Evolutionary conservation across 1,139 yeast genomes (phyloP), one percentile per base, ranked within the genome.

Genomic region (Spathaspora jeffriesii): DNA sequence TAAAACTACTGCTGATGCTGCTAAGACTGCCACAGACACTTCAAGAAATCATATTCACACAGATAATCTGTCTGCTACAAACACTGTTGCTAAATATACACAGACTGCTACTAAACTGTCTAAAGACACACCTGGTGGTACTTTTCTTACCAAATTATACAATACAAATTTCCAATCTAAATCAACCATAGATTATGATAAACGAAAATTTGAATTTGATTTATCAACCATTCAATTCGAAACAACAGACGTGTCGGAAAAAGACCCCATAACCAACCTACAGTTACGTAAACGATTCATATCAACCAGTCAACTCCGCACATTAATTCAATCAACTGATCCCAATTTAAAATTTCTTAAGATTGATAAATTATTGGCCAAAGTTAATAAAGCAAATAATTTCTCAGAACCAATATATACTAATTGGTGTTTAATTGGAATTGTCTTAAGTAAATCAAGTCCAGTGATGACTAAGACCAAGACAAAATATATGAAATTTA

Each of bases 381-480:
- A 84, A 51, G 82, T 89, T 1, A 56, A 64, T 37, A 85, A 93
- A 5, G 96, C 96, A 1, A 70, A 54, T 20, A 46, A 78, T 25
- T 91, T 78, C 58, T 63, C 67, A 5, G 87, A 87, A 45, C 96
- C 97, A 0, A 67, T 71, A 30, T 85, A 84, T 56, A 67, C 85
- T 13, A 91, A 92, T 59, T 91, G 89, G 86, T 84, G 86, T 20
- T 76, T 86, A 9, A 61, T 85, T 21, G 97, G 96, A 1, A 75
- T 88, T 8, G 70, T 92, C 0, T 71, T 82, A 5, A 61, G 64
- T 30, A 91, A 90, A 59, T 70, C 82, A 4, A 79, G 74, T 6
- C 46, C 86, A 1, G 61, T 68, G n/a, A 65, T 71, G 3, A 65
- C 59, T 4, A 56, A 56, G 17, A 64, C 62, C 21, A 55, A 58